A percentile compares a stretch with the other conserved stretches of the same genome.
These are phyloP conservation scores for Tetracentron sinense DNA, from an alignment of 164 flowering plant species.

Conservation along the genomic window DNA sequence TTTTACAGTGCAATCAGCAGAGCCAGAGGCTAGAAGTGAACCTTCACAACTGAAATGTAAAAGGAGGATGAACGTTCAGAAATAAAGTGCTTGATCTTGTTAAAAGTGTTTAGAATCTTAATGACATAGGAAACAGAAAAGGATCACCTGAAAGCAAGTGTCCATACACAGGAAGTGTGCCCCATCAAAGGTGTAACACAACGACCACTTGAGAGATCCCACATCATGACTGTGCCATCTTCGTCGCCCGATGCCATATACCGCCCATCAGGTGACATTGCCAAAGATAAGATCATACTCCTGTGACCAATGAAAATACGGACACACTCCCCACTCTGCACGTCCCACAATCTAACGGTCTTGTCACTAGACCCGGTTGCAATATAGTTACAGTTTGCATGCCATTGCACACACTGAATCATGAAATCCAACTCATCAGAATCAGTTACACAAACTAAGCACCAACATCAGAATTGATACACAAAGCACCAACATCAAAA, in stretches of 20 bases:
- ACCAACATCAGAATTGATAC: too few relatives aligned
- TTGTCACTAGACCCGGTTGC: slow-evolving; percentile 98
- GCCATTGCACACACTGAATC: slow-evolving; percentile 95
- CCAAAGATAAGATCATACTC: slow-evolving; percentile 82
- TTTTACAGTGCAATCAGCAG: slow-evolving; percentile 96
- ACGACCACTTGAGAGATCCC: slow-evolving; percentile 94
- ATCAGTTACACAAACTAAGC: not conserved
- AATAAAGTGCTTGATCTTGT: not conserved
- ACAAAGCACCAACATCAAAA: not conserved
- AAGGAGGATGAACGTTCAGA: not conserved
- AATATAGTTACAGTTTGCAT: slow-evolving; percentile 90
- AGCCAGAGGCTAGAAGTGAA: slow-evolving; percentile 93
- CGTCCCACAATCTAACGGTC: slow-evolving; percentile 96
- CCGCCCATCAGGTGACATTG: slow-evolving; percentile 98
- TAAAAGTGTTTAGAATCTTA: too few relatives aligned
- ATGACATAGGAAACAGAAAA: too few relatives aligned
- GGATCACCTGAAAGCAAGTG: slow-evolving; percentile 81
- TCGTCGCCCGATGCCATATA: slow-evolving; percentile 99
- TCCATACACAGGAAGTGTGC: slow-evolving; percentile 91
- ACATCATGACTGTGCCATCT: slow-evolving; percentile 98
- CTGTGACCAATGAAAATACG: slow-evolving; percentile 95
- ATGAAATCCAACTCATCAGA: slow-evolving; percentile 1
- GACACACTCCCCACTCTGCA: slow-evolving; percentile 92
- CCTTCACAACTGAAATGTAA: slow-evolving; percentile 76
- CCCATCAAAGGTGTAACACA: slow-evolving; percentile 85